Evolutionary conservation across 768 basidiomycete genomes (phyloP).

Genomic region (Trametes elegans): DNA sequence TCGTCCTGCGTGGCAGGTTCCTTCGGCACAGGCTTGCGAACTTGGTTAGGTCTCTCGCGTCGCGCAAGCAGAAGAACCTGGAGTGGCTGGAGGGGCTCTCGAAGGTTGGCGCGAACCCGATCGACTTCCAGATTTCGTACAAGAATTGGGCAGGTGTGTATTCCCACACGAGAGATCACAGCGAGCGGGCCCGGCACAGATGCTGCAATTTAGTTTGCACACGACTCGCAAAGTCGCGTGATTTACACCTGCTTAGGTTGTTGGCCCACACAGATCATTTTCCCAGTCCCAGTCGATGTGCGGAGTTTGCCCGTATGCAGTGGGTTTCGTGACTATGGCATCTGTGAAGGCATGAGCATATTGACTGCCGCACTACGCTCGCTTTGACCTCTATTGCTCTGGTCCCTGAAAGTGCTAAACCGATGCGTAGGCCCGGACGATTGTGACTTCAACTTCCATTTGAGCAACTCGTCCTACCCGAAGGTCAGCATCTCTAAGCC

Average conservation of each 20-base stretch:
- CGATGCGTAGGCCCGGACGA: conserved; percentile 59
- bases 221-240: no score
- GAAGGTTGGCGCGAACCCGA: conserved; percentile 57
- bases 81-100: conserved; percentile 49
- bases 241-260: neutral
- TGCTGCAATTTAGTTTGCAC: no score
- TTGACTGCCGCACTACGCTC: neutral
- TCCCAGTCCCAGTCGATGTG: no score
- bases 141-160: conserved; percentile 57
- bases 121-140: conserved; percentile 41
- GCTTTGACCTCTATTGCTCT: neutral
- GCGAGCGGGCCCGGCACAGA: no score
- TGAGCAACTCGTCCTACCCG: conserved; percentile 81
- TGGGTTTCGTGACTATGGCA: neutral
- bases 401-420: neutral
- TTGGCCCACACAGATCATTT: no score
- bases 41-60: conserved; percentile 30
- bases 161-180: no score
- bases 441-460: conserved; percentile 68
- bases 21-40: conserved; percentile 35
- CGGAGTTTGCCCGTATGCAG: no score
- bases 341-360: neutral
- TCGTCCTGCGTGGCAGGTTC: conserved; percentile 35
- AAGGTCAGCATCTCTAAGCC: conserved; percentile 45
- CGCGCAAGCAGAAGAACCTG: conserved; percentile 21